These are phyloP conservation scores for Ogataea salicorniae DNA, from an alignment of 805 yeast species.

Conservation along the genomic window DNA sequence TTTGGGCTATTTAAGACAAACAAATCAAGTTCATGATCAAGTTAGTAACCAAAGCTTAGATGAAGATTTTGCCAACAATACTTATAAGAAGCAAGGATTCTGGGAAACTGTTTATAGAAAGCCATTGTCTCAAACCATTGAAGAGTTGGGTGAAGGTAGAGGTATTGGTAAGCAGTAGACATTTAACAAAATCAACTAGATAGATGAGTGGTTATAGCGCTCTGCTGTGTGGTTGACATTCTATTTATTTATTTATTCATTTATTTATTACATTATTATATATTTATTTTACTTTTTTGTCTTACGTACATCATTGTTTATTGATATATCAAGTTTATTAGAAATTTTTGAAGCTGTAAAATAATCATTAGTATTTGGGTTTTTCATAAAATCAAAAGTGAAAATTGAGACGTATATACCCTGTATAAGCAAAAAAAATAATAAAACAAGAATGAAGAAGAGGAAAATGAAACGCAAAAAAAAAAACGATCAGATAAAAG, in stretches of 20 bases:
- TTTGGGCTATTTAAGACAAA: conserved; percentile 36
- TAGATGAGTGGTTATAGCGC: background rate
- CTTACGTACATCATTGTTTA: background rate
- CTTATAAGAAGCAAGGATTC: conserved; percentile 49
- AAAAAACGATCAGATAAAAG: no score
- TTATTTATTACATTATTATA: background rate
- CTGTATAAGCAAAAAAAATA: no score
- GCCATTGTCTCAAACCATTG: conserved; percentile 75
- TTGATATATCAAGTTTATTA: no score
- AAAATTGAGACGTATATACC: no score
- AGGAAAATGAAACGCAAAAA: no score
- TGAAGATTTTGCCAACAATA: conserved; percentile 26
- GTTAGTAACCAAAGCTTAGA: conserved; percentile 32
- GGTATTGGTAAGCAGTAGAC: conserved; percentile 39
- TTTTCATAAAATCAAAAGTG: no score
- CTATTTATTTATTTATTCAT: conserved; percentile 6
- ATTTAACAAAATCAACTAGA: background rate
- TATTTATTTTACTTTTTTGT: background rate
- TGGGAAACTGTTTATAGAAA: conserved; percentile 81
- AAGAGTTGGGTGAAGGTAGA: conserved; percentile 66
- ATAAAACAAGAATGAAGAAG: no score
- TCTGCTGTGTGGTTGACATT: background rate
- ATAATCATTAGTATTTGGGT: no score
- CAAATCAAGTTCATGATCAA: conserved; percentile 37
- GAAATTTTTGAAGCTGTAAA: no score